Evolutionary conservation across 75 land plant genomes (phyloP).

Genomic region (Azolla pinnata): DNA sequence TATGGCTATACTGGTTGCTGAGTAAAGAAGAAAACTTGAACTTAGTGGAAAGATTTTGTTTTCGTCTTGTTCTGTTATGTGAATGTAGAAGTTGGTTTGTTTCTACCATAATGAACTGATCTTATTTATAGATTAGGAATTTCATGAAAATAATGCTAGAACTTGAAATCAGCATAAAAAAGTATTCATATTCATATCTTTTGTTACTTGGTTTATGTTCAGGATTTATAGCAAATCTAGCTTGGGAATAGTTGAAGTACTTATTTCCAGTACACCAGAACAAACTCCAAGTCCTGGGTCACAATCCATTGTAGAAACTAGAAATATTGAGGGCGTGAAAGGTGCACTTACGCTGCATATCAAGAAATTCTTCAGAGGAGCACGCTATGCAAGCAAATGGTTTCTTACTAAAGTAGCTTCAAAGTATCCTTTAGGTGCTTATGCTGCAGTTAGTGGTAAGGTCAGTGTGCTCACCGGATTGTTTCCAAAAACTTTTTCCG

Average conservation of each 20-base stretch:
- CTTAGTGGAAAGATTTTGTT: no score
- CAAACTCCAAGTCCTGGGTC: no score
- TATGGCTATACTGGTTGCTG: no score
- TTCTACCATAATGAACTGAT: no score
- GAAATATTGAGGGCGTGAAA: slow-evolving; percentile 2
- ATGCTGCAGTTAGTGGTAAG: slow-evolving; percentile 91
- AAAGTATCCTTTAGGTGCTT: slow-evolving; percentile 51
- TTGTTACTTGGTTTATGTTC: not conserved
- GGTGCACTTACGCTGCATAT: slow-evolving; percentile 36
- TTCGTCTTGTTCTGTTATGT: no score
- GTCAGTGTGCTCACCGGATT: slow-evolving; percentile 32
- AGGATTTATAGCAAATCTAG: not conserved
- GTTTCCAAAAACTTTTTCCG: no score
- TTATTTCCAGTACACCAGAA: not conserved
- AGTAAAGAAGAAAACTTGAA: no score
- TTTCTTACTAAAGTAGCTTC: slow-evolving; percentile 42
- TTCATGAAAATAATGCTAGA: no score
- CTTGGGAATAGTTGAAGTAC: slow-evolving; percentile 10
- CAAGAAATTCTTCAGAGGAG: slow-evolving; percentile 72
- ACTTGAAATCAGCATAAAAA: no score
- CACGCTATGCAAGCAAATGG: slow-evolving; percentile 42
- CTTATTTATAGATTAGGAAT: not conserved
- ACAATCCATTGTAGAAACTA: no score
- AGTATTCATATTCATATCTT: no score
- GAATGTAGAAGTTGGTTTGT: no score